Evolutionary conservation across 2,329 filamentous ascomycete species (phyloP).

Genomic region (Botrytis fragariae): DNA sequence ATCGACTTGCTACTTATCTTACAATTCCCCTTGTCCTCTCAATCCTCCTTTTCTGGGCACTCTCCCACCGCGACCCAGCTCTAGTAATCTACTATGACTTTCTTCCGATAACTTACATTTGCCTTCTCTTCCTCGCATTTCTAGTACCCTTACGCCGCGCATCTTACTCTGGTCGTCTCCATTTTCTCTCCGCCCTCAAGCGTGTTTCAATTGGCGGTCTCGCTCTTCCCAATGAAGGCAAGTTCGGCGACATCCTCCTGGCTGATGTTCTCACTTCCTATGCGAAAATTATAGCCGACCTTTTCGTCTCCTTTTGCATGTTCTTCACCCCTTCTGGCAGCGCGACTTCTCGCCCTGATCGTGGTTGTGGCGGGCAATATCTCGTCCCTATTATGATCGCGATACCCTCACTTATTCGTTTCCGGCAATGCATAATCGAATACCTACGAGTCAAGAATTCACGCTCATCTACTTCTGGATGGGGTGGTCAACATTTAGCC

Average conservation of each 20-base stretch:
- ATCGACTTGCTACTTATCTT: conserved; percentile 78
- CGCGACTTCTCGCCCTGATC: conserved; percentile 77
- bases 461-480: conserved; percentile 48
- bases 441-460: conserved; percentile 67
- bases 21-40: conserved; percentile 69
- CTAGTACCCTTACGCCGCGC: conserved; percentile 67
- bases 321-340: conserved; percentile 70
- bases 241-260: conserved; percentile 90
- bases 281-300: conserved; percentile 84
- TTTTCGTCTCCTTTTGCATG: conserved; percentile 91
- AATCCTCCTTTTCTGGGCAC: conserved; percentile 77
- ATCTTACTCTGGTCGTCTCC: conserved; percentile 68
- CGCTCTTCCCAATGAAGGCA: conserved; percentile 81
- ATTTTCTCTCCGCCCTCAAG: conserved; percentile 72
- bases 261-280: conserved; percentile 95
- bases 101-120: conserved; percentile 80
- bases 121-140: conserved; percentile 69
- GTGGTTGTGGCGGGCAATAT: conserved; percentile 74
- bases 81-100: conserved; percentile 78
- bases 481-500: conserved; percentile 83
- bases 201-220: conserved; percentile 83
- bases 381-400: conserved; percentile 83
- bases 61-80: conserved; percentile 67
- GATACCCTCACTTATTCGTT: conserved; percentile 77
- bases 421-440: conserved; percentile 90